Base-by-base conservation (phyloP, 805 yeast species). In the Myxozyma melibiosi region DNA sequence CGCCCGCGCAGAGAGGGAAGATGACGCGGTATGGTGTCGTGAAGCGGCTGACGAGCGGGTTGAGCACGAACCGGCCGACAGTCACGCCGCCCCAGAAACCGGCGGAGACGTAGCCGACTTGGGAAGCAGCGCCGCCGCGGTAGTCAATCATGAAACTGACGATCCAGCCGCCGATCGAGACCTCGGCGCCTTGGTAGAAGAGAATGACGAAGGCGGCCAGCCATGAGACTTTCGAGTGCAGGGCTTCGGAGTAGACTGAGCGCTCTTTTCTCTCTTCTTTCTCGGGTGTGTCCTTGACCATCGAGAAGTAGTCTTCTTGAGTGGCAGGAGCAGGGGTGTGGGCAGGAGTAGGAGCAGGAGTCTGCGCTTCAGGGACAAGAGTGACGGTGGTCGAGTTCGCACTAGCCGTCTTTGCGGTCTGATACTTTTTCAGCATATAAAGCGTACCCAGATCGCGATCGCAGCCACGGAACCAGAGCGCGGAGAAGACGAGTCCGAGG, bases 41-140 rank as follows among this genome's bases (percentile, higher is more conserved):
- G 53, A 53, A 25, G 44, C 33, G 52, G 9, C 59, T 43, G 16
- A 43, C 46, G n/a, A 51, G 61, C 58, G 37, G 44, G 58, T 55
- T 71, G 7, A 86, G 69, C 4, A 75, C 59, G 46, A 86, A 71
- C 61, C 92, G 73, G 0, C 91, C 91, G 16, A 79, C 54, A 0
- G 90, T 83, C 20, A 86, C 69, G 0, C 92, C 92, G 28, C 78
- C 78, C 90, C 90, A 86, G 66, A 80, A 85, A 13, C 88, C 85
- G 8, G 88, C 79, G 0, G 87, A 82, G 16, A 84, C 81, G 66
- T 82, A 84, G 4, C 90, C 86, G 62, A 82, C 80, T 14, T 73
- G 67, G 1, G 73, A 62, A 30, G 74, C 73, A 49, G 74, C 71
- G 24, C 82, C 82, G 13, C 76, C 70, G 55, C 87, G 78, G 47